Evolutionary conservation across 164 flowering plant genomes (phyloP).

Genomic region (Stephania cephalantha): DNA sequence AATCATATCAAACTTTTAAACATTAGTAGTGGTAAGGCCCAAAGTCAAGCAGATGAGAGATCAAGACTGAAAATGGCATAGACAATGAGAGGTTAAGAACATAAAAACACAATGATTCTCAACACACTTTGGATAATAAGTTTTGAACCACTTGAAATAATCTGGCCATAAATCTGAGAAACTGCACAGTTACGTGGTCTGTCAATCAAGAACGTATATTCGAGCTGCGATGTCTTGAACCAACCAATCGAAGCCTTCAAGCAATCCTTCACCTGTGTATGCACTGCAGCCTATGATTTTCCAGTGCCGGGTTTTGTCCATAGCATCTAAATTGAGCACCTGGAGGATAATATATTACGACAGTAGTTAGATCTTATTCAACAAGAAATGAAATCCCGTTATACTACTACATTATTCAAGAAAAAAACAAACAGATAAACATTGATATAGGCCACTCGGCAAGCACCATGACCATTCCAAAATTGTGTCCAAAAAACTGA

Average conservation of each 20-base stretch:
- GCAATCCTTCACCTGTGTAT: slow-evolving; percentile 88
- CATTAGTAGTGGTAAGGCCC: neutral
- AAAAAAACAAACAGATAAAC: neutral
- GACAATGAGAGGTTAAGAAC: neutral
- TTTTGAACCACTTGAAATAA: neutral
- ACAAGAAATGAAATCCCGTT: neutral
- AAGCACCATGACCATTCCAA: neutral
- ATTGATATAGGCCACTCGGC: neutral
- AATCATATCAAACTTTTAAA: neutral
- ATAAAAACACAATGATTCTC: neutral
- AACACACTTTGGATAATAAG: neutral
- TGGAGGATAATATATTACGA: slow-evolving; percentile 13
- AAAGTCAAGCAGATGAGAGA: neutral
- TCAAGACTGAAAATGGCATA: neutral
- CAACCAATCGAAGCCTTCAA: slow-evolving; percentile 96
- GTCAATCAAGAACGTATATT: slow-evolving; percentile 81
- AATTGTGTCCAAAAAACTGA: neutral
- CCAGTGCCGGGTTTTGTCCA: slow-evolving; percentile 97
- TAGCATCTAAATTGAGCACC: slow-evolving; percentile 83
- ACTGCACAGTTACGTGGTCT: neutral
- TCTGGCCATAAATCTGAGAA: neutral
- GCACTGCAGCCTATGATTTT: slow-evolving; percentile 91
- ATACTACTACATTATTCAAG: neutral
- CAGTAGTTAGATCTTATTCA: neutral
- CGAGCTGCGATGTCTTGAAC: slow-evolving; percentile 95